A percentile compares a stretch with the other conserved stretches of the same genome.
phyloP scores from a whole-genome alignment of 1,284 basidiomycete genomes.

The Neolentinus lepideus region DNA sequence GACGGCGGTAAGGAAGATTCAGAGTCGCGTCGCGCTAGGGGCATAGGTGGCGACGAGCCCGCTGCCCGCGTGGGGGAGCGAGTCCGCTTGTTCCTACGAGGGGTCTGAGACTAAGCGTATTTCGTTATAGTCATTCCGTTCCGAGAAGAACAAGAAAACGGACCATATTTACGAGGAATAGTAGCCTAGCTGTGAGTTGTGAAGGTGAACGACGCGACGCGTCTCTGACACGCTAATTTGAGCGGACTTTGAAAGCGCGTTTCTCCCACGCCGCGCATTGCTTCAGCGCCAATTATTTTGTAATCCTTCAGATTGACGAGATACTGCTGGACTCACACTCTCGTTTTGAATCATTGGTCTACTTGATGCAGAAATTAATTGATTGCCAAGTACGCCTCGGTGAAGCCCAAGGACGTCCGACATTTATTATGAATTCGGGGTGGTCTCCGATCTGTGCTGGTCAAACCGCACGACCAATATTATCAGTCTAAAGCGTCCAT shows the following conservation, averaged over 20 bases:
- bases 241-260: slow-evolving; percentile 29
- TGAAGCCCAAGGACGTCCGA: no score
- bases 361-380: no score
- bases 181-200: slow-evolving; percentile 3
- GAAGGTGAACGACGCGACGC: slow-evolving; percentile 19
- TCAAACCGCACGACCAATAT: no score
- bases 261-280: not conserved
- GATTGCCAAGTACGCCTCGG: no score
- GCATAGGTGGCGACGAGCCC: slow-evolving; percentile 46
- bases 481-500: no score
- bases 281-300: not conserved
- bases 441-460: no score
- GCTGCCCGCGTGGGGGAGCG: slow-evolving; percentile 50
- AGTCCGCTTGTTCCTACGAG: slow-evolving; percentile 48
- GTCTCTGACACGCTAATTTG: slow-evolving; percentile 13
- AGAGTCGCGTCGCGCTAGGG: slow-evolving; percentile 45
- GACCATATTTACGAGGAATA: slow-evolving; percentile 1
- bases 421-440: no score
- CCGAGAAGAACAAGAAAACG: not conserved
- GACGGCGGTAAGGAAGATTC: slow-evolving; percentile 75
- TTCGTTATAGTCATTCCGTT: not conserved
- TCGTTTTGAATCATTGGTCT: no score
- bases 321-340: no score
- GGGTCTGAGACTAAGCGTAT: slow-evolving; percentile 7
- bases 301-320: not conserved